Base-by-base conservation (phyloP, 2,329 filamentous ascomycete genomes). In the Fusarium tanahbumbuense region DNA sequence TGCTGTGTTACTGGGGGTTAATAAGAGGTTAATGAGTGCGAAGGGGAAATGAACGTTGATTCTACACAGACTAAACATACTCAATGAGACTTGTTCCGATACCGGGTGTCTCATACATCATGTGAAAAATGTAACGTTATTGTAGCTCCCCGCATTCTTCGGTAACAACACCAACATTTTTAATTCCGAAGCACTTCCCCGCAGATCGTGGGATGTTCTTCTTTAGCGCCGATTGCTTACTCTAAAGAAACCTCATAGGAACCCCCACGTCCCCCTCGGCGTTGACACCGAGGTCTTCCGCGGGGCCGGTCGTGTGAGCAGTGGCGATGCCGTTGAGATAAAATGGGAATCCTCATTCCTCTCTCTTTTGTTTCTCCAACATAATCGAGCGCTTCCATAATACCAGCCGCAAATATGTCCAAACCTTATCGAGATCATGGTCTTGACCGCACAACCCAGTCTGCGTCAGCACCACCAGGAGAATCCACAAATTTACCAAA, bases 1-100 rank as follows among this genome's bases (percentile, higher is more conserved):
- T 57, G 67, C 72, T 0, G 65, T 83, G 22, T 30, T 81, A n/a
- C 74, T 74, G 5, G 81, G 74, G 0, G 72, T 80, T 4, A 80
- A 80, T 13, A 65, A 73, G 20, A 48, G 71, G 13, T 48, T 73
- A 0, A 57, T 28, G 2, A 11, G 7, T 1, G 28, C 23, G 0
- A 28, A 41, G 25, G 32, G 6, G 1, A 41, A 12, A 3, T 65
- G 8, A 41, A 5, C 1, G n/a, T 37, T n/a, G 16, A 2, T n/a
- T n/a, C 18, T 6, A 37, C 3, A 5, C 32, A 34, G 9, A 18
- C 2, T 9, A 18, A 9, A n/a, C n/a, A 34, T 34, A 34, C 18
- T n/a, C 3, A 37, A 37, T 37, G 34, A 4, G 0, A 11, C n/a
- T 37, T 7, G 9, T 37, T 37, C 18, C 34, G 34, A 37, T 37